Evolutionary conservation across 805 yeast genomes (phyloP).

Genomic region (Nakazawaea ishiwadae): DNA sequence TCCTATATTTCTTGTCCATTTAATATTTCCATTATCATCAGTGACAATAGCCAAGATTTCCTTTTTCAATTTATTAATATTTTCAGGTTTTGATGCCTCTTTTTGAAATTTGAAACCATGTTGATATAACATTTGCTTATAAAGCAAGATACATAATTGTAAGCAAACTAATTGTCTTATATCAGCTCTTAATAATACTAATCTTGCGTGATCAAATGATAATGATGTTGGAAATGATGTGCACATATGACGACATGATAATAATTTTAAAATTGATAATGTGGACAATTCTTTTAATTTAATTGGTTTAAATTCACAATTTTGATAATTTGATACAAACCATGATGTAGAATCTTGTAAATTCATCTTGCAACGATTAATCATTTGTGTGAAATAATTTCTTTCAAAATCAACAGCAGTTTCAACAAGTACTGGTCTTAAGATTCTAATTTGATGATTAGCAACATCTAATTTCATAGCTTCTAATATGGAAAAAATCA

Average conservation of each 20-base stretch:
- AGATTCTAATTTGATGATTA: slow-evolving; percentile 83
- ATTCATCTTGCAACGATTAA: slow-evolving; percentile 52
- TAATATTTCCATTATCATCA: slow-evolving; percentile 81
- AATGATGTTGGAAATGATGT: slow-evolving; percentile 79
- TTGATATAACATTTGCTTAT: slow-evolving; percentile 56
- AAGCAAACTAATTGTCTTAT: slow-evolving; percentile 80
- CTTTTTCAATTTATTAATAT: slow-evolving; percentile 48
- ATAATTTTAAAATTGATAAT: slow-evolving; percentile 52
- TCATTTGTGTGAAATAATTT: slow-evolving; percentile 63
- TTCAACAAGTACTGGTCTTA: slow-evolving; percentile 79
- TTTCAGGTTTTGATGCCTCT: slow-evolving; percentile 30
- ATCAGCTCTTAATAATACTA: slow-evolving; percentile 76
- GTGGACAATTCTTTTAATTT: slow-evolving; percentile 36
- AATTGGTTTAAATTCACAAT: slow-evolving; percentile 15
- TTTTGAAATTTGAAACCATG: slow-evolving; percentile 14
- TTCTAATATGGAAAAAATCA: slow-evolving; percentile 78
- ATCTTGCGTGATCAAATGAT: slow-evolving; percentile 78
- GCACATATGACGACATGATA: slow-evolving; percentile 77
- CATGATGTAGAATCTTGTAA: slow-evolving; percentile 60
- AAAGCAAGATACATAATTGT: slow-evolving; percentile 66
- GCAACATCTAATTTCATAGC: slow-evolving; percentile 96
- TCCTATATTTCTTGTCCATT: slow-evolving; percentile 83
- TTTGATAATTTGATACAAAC: slow-evolving; percentile 41
- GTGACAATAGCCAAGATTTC: slow-evolving; percentile 77
- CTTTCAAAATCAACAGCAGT: slow-evolving; percentile 87